A percentile compares a stretch with the other conserved stretches of the same genome.
phyloP scores from a whole-genome alignment of 495 filamentous ascomycete genomes.

The Aspergillus hancockii region DNA sequence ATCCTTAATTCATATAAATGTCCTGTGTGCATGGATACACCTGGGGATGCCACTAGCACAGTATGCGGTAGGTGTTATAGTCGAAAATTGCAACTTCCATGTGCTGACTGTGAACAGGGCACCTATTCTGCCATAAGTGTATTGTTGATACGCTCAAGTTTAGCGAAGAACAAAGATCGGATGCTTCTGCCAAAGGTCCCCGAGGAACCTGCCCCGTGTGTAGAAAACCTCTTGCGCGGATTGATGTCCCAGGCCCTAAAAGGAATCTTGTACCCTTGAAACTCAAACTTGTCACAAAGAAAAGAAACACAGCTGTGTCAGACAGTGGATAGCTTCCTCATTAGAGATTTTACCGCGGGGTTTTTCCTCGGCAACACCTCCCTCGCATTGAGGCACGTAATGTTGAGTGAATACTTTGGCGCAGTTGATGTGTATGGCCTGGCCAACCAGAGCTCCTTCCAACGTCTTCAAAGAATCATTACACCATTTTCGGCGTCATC shows the following conservation, averaged over 20 bases:
- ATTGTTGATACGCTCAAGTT: slow-evolving; percentile 73
- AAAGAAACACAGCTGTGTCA: not conserved
- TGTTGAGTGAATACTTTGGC: not conserved
- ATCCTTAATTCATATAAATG: slow-evolving; percentile 63
- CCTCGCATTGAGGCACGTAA: not conserved
- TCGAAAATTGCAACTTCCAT: not conserved
- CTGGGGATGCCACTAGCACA: slow-evolving; percentile 72
- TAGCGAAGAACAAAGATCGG: slow-evolving; percentile 45
- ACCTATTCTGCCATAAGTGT: slow-evolving; percentile 84
- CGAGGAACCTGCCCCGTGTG: slow-evolving; percentile 50
- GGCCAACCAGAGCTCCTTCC: not conserved
- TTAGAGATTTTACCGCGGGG: not conserved
- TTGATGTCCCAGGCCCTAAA: slow-evolving; percentile 34
- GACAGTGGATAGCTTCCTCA: not conserved
- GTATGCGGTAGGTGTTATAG: slow-evolving; percentile 69
- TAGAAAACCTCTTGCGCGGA: slow-evolving; percentile 37
- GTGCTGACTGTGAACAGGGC: slow-evolving; percentile 52
- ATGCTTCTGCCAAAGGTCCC: slow-evolving; percentile 25
- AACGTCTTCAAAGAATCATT: not conserved
- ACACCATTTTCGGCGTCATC: not conserved
- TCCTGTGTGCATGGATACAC: slow-evolving; percentile 84
- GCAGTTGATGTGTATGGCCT: not conserved
- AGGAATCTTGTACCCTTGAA: slow-evolving; percentile 54
- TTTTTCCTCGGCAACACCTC: not conserved
- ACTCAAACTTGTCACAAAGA: slow-evolving; percentile 58